Percentiles rank a stretch among this genome's conserved stretches.
phyloP scores from a whole-genome alignment of 2,329 filamentous ascomycete genomes.

The Fusarium chuoi region DNA sequence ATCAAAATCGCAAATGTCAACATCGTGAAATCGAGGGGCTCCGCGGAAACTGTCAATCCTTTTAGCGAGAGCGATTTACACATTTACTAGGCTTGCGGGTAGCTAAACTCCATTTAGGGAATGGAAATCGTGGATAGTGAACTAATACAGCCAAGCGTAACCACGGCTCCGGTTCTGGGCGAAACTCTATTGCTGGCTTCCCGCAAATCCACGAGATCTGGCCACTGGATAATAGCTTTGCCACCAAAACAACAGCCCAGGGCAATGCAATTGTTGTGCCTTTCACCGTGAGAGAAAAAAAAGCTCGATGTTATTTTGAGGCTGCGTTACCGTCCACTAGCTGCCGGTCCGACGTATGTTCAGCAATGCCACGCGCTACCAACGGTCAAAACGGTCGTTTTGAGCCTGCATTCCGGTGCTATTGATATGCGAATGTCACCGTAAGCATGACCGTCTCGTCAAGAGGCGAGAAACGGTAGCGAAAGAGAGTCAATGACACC shows the following conservation, averaged over 20 bases:
- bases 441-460: not conserved
- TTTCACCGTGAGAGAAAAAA: not conserved
- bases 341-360: conserved; percentile 5
- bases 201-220: not conserved
- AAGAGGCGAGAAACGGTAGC: not conserved
- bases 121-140: not conserved
- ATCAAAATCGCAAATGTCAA: not conserved
- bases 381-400: conserved; percentile 18
- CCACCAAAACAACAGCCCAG: not conserved
- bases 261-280: not conserved
- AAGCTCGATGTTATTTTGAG: not conserved
- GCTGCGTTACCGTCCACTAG: not conserved
- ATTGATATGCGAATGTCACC: conserved; percentile 2
- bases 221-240: not conserved
- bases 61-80: not conserved
- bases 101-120: not conserved
- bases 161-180: not conserved
- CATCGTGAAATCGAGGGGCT: not conserved
- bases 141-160: not conserved
- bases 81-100: not conserved
- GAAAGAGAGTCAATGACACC: not conserved
- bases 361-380: conserved; percentile 17
- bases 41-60: not conserved
- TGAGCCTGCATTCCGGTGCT: conserved; percentile 9
- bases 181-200: not conserved